Conservation (phyloP, 441 rosid genomes). For the Aquilaria agallochum region DNA sequence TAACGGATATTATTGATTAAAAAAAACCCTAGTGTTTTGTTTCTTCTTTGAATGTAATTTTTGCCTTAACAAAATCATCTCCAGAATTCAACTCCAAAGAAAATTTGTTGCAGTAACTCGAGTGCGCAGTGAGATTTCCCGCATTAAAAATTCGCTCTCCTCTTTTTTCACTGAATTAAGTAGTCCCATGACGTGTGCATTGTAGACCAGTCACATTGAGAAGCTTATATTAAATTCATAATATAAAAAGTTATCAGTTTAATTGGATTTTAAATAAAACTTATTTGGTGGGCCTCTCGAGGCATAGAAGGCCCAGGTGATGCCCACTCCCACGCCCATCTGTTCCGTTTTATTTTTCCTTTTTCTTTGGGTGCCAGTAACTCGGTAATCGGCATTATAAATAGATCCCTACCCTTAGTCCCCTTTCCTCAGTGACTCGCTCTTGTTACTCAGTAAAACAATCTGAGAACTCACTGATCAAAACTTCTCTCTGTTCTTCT, state of each 20-base stretch:
- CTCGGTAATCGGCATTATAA: conserved; percentile 35
- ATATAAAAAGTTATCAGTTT: not conserved
- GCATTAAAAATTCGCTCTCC: conserved; percentile 23
- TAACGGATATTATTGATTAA: too few relatives aligned
- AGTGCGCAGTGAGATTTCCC: conserved; percentile 32
- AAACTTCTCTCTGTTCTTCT: not conserved
- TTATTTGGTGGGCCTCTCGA: conserved; percentile 43
- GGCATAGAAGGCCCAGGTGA: conserved; percentile 53
- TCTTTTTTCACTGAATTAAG: conserved; percentile 15
- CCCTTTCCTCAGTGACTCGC: conserved; percentile 11
- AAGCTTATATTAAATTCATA: not conserved
- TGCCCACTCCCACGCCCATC: conserved; percentile 61
- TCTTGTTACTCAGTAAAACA: conserved; percentile 13
- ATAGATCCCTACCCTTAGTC: conserved; percentile 23
- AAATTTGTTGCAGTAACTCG: conserved; percentile 17
- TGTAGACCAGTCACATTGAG: conserved; percentile 28
- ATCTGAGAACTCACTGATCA: not conserved
- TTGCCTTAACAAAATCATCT: not conserved
- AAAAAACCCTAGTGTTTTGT: too few relatives aligned
- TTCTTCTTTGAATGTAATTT: too few relatives aligned
- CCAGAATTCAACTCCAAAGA: conserved; percentile 14
- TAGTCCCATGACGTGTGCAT: conserved; percentile 34
- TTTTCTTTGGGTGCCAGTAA: not conserved
- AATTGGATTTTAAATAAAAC: conserved; percentile 1
- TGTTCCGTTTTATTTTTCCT: conserved; percentile 12